Evolutionary conservation across 345 rosid genomes (phyloP).

Genomic region (Crucihimalaya himalaica): DNA sequence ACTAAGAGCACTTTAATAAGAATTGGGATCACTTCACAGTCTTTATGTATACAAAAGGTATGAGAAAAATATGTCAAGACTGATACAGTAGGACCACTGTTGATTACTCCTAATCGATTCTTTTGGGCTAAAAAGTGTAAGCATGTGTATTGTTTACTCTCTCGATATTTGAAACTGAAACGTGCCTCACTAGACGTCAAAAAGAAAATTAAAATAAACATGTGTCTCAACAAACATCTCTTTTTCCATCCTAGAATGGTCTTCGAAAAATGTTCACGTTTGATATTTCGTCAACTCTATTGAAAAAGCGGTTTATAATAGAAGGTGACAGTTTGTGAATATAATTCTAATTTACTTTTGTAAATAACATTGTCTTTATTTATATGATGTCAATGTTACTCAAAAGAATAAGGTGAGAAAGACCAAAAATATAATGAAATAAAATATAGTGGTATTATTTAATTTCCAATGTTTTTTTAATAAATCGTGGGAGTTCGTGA

Average conservation of each 20-base stretch:
- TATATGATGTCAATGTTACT: background rate
- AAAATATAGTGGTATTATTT: background rate
- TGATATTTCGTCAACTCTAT: background rate
- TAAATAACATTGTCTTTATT: too few relatives aligned
- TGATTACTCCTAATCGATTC: background rate
- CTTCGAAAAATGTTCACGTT: background rate
- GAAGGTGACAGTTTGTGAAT: background rate
- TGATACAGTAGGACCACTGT: background rate
- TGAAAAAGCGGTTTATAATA: background rate
- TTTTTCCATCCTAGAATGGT: background rate
- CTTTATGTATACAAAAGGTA: background rate
- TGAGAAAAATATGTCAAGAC: background rate
- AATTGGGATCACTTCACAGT: slow-evolving; percentile 5
- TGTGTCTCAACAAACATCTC: background rate
- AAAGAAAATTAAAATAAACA: background rate
- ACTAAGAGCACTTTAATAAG: background rate
- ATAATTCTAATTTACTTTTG: too few relatives aligned
- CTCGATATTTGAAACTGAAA: slow-evolving; percentile 4
- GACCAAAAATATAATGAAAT: background rate
- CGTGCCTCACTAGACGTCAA: slow-evolving; percentile 7
- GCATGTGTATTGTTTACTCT: background rate
- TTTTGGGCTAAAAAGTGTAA: background rate
- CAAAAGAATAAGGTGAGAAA: background rate
- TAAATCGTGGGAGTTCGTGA: too few relatives aligned
- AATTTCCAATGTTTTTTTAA: too few relatives aligned